Conservation (phyloP, 805 yeast genomes). For the Priceomyces fermenticarens region DNA sequence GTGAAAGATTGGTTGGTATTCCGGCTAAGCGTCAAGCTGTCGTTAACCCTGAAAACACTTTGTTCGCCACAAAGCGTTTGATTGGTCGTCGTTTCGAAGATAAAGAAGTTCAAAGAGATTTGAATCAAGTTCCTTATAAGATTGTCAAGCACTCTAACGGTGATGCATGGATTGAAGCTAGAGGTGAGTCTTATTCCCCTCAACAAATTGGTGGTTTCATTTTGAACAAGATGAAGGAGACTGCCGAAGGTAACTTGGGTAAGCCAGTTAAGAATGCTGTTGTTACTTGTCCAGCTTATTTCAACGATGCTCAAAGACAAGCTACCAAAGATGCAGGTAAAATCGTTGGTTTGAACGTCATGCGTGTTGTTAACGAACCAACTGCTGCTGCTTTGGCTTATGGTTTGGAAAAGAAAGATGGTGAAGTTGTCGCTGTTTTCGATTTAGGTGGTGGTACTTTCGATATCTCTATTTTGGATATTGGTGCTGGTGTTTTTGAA, state of each 20-base stretch:
- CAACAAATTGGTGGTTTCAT: slow-evolving; percentile 93
- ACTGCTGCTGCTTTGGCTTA: slow-evolving; percentile 94
- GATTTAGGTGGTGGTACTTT: slow-evolving; percentile 99
- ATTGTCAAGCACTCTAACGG: slow-evolving; percentile 88
- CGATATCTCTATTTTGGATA: slow-evolving; percentile 94
- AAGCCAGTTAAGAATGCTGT: slow-evolving; percentile 86
- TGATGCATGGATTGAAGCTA: slow-evolving; percentile 94
- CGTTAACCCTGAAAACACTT: slow-evolving; percentile 89
- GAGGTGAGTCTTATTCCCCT: slow-evolving; percentile 86
- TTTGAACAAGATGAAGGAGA: slow-evolving; percentile 96
- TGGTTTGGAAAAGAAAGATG: slow-evolving; percentile 80
- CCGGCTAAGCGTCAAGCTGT: slow-evolving; percentile 97
- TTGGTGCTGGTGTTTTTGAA: slow-evolving; percentile 96
- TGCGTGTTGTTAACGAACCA: slow-evolving; percentile 88
- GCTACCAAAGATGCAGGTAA: slow-evolving; percentile 98
- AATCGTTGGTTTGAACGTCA: slow-evolving; percentile 88
- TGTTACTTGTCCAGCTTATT: slow-evolving; percentile 87
- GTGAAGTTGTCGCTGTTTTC: slow-evolving; percentile 89
- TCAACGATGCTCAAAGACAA: slow-evolving; percentile 89
- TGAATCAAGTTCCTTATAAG: slow-evolving; percentile 84
- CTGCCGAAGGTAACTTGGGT: slow-evolving; percentile 90
- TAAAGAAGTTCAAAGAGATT: slow-evolving; percentile 85
- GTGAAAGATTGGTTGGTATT: slow-evolving; percentile 88
- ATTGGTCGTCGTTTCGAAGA: slow-evolving; percentile 93
- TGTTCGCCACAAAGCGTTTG: slow-evolving; percentile 91